phyloP scores from a whole-genome alignment of 140 eudicot species.

The Stevia rebaudiana region DNA sequence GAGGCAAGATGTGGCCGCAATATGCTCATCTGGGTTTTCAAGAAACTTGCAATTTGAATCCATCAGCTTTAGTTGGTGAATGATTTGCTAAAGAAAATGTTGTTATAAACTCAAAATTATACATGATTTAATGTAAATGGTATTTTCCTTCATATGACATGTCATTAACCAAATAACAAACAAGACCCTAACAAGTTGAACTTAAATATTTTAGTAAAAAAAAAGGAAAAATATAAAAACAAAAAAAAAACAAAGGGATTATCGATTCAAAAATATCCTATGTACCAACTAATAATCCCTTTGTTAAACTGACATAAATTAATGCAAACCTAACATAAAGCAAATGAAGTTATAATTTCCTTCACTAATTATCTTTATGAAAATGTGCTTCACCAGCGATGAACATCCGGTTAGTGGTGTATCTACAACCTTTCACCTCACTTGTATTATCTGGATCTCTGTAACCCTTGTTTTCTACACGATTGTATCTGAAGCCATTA shows the following conservation, averaged over 20 bases:
- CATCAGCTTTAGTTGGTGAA: slow-evolving; percentile 63
- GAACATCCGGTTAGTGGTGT: slow-evolving; percentile 20
- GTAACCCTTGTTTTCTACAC: slow-evolving; percentile 27
- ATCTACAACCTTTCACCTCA: slow-evolving; percentile 27
- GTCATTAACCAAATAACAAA: slow-evolving; percentile 8
- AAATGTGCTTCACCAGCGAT: slow-evolving; percentile 16
- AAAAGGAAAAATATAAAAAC: background rate
- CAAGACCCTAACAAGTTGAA: slow-evolving; percentile 7
- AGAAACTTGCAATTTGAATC: slow-evolving; percentile 45
- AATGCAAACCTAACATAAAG: slow-evolving; percentile 17
- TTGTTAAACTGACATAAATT: slow-evolving; percentile 2
- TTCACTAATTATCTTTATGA: slow-evolving; percentile 18
- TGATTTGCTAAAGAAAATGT: background rate
- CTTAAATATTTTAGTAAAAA: slow-evolving; percentile 6
- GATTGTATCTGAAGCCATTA: slow-evolving; percentile 29
- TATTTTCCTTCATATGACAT: slow-evolving; percentile 12
- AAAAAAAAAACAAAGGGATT: slow-evolving; percentile 8
- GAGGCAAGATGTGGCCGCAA: slow-evolving; percentile 57
- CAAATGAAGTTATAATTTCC: slow-evolving; percentile 17
- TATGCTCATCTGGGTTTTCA: slow-evolving; percentile 47
- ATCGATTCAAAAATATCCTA: slow-evolving; percentile 21
- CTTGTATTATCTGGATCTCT: slow-evolving; percentile 17
- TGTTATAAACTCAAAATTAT: background rate
- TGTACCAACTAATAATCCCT: slow-evolving; percentile 32
- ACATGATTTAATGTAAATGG: slow-evolving; percentile 3